Evolutionary conservation across 2,329 filamentous ascomycete species (phyloP).

Genomic region (Pyrenochaeta sp.): DNA sequence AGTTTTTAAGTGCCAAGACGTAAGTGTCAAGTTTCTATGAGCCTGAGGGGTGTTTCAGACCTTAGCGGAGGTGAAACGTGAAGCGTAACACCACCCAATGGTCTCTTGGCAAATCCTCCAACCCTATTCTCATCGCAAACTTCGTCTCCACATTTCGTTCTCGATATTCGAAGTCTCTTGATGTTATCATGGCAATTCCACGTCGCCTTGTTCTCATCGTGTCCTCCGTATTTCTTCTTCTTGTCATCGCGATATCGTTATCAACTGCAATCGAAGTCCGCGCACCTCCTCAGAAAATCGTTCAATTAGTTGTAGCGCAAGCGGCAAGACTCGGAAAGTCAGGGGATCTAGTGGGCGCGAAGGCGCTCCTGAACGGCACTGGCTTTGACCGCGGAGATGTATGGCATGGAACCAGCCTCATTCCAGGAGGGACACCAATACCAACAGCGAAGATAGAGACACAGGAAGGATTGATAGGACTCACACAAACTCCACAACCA

Average conservation of each 20-base stretch:
- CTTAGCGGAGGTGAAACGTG: conserved; percentile 26
- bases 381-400: conserved; percentile 40
- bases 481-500: conserved; percentile 22
- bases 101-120: conserved; percentile 9
- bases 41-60: conserved; percentile 19
- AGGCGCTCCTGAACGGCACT: conserved; percentile 39
- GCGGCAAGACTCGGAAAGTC: conserved; percentile 30
- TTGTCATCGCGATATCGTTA: conserved; percentile 41
- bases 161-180: background rate
- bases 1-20: background rate
- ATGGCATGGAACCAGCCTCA: conserved; percentile 26
- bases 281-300: conserved; percentile 28
- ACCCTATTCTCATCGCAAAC: background rate
- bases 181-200: conserved; percentile 27
- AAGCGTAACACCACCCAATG: conserved; percentile 20
- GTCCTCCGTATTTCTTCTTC: conserved; percentile 33
- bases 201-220: conserved; percentile 31
- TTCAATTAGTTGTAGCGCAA: conserved; percentile 37
- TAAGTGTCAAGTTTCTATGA: background rate
- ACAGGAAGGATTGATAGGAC: conserved; percentile 36
- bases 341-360: conserved; percentile 24
- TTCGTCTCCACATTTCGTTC: background rate
- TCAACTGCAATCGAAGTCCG: conserved; percentile 39
- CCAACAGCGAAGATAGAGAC: conserved; percentile 23
- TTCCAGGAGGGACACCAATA: conserved; percentile 17